These are phyloP conservation scores for Ceratocystis cacaofunesta DNA, from an alignment of 2,329 filamentous ascomycete genomes.

Conservation along the genomic window DNA sequence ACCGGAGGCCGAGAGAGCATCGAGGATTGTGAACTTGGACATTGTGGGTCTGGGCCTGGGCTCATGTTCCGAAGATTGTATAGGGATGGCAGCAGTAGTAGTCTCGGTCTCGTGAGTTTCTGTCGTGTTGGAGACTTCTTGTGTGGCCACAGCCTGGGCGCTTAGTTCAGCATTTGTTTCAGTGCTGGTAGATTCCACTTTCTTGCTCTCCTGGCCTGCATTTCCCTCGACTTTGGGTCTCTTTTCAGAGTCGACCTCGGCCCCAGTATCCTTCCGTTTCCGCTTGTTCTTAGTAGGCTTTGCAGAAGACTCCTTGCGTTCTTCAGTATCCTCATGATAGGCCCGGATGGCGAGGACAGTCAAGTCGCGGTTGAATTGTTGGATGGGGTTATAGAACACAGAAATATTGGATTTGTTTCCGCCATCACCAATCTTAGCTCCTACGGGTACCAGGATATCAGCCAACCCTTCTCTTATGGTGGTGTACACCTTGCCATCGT, in stretches of 20 bases:
- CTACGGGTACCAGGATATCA: conserved; percentile 39
- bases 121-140: not conserved
- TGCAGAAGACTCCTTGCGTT: conserved; percentile 28
- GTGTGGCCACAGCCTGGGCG: not conserved
- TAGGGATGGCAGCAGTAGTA: not conserved
- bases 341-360: conserved; percentile 85
- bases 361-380: conserved; percentile 95
- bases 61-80: not conserved
- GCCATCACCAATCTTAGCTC: conserved; percentile 34
- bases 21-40: conserved; percentile 64
- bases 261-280: conserved; percentile 29
- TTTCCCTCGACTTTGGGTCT: conserved; percentile 19
- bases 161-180: not conserved
- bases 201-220: not conserved
- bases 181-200: not conserved
- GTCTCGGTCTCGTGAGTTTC: not conserved
- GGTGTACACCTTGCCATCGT: conserved; percentile 35
- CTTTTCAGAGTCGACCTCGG: conserved; percentile 30
- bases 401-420: conserved; percentile 45
- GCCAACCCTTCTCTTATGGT: conserved; percentile 42
- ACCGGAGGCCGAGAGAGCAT: conserved; percentile 87
- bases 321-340: conserved; percentile 55
- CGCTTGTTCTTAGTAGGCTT: conserved; percentile 24
- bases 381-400: conserved; percentile 98
- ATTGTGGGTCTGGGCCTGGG: conserved; percentile 20